Evolutionary conservation across 31 red algal species (phyloP).

Genomic region (Asparagopsis taxiformis): DNA sequence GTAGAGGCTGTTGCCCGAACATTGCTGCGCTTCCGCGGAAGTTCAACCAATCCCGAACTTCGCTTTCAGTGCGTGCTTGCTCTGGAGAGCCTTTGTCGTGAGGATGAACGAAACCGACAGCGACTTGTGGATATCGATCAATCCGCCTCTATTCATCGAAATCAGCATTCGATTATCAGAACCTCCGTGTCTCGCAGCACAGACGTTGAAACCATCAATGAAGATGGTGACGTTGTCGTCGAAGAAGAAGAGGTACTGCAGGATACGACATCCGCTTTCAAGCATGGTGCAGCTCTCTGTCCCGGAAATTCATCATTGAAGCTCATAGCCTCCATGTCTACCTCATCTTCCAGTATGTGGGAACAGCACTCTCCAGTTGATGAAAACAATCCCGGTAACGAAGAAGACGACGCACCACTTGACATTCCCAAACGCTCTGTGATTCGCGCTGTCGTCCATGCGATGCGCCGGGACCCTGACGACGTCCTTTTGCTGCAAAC

Average conservation of each 20-base stretch:
- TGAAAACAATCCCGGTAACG: neutral
- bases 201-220: conserved; percentile 9
- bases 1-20: conserved; percentile 35
- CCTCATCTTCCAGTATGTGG: neutral
- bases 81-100: conserved; percentile 37
- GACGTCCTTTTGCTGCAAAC: conserved; percentile 18
- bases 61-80: conserved; percentile 51
- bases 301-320: conserved; percentile 9
- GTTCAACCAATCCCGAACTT: conserved; percentile 16
- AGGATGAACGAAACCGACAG: conserved; percentile 34
- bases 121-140: conserved; percentile 30
- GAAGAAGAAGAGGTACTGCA: conserved; percentile 19
- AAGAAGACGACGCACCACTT: neutral
- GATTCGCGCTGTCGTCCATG: conserved; percentile 25
- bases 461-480: conserved; percentile 36
- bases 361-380: neutral
- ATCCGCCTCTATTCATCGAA: neutral
- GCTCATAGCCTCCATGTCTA: conserved; percentile 8
- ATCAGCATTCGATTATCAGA: too few relatives aligned
- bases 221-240: conserved; percentile 41
- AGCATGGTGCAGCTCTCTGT: conserved; percentile 19
- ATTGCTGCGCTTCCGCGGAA: conserved; percentile 33
- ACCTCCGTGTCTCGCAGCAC: too few relatives aligned
- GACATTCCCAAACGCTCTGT: conserved; percentile 8
- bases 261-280: conserved; percentile 19